Conservation (phyloP, 1,284 basidiomycete species). For the Testicularia cyperi region DNA sequence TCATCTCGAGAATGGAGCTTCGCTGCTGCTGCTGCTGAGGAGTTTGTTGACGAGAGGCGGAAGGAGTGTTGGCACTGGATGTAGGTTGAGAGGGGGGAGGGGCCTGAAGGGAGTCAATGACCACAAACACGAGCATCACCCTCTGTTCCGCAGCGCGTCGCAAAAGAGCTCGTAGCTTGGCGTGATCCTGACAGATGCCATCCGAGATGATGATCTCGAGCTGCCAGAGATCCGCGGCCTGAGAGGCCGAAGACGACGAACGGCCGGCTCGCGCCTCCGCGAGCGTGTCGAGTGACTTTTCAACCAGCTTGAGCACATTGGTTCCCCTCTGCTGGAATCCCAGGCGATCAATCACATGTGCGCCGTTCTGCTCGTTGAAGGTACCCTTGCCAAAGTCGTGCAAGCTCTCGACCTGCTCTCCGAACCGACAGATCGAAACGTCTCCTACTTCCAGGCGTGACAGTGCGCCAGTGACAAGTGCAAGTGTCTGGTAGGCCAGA, state of each 20-base stretch:
- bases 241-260: constrained; percentile 58
- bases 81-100: constrained; percentile 48
- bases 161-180: constrained; percentile 75
- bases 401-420: constrained; percentile 80
- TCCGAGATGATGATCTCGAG: constrained; percentile 98
- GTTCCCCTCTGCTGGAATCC: constrained; percentile 88
- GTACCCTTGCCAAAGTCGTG: constrained; percentile 69
- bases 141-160: constrained; percentile 85
- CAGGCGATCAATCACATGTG: constrained; percentile 79
- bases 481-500: constrained; percentile 90
- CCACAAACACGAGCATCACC: constrained; percentile 94
- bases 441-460: constrained; percentile 92
- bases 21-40: constrained; percentile 62
- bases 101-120: constrained; percentile 81
- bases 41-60: background rate
- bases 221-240: constrained; percentile 83
- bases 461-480: constrained; percentile 85
- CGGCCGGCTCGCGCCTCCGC: constrained; percentile 70
- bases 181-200: constrained; percentile 95
- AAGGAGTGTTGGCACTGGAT: constrained; percentile 10
- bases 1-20: constrained; percentile 88
- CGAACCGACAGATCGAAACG: constrained; percentile 87
- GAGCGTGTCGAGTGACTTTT: constrained; percentile 76
- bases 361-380: constrained; percentile 62
- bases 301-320: constrained; percentile 82